phyloP scores from a whole-genome alignment of 2,329 filamentous ascomycete species.

The Fusarium luffae region DNA sequence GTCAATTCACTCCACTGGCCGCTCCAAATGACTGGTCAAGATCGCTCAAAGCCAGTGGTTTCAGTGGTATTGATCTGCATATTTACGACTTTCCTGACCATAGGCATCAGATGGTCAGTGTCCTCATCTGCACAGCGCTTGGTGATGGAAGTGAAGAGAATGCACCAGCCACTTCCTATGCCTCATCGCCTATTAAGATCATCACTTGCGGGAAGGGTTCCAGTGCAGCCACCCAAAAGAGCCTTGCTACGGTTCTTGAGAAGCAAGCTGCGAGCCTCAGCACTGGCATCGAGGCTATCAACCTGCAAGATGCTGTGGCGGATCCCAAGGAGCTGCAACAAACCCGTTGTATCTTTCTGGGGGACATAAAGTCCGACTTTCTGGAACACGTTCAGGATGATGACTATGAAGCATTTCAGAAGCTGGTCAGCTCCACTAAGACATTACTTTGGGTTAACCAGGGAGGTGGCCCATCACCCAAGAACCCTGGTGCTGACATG shows the following conservation, averaged over 20 bases:
- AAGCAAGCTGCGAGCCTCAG: not conserved
- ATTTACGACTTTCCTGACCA: constrained; percentile 15
- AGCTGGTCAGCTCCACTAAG: not conserved
- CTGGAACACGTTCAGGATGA: not conserved
- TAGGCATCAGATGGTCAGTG: constrained; percentile 2
- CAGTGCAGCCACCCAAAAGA: not conserved
- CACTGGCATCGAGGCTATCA: not conserved
- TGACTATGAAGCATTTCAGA: constrained; percentile 3
- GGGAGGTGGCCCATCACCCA: not conserved
- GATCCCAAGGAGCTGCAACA: not conserved
- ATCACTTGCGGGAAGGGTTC: not conserved
- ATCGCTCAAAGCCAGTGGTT: not conserved
- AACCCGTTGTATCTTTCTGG: constrained; percentile 1
- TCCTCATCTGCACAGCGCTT: constrained; percentile 7
- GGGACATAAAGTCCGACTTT: not conserved
- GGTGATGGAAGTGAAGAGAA: not conserved
- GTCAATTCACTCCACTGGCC: constrained; percentile 3
- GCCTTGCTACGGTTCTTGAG: not conserved
- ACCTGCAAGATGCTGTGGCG: not conserved
- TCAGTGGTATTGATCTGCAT: constrained; percentile 1
- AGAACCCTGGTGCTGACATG: not conserved
- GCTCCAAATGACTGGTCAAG: constrained; percentile 3
- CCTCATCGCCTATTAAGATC: not conserved
- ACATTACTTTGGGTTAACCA: constrained; percentile 1
- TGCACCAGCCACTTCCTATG: not conserved